Evolutionary conservation across 441 rosid genomes (phyloP), one percentile per base, ranked within the genome.

Genomic region (Croton laevigatus): DNA sequence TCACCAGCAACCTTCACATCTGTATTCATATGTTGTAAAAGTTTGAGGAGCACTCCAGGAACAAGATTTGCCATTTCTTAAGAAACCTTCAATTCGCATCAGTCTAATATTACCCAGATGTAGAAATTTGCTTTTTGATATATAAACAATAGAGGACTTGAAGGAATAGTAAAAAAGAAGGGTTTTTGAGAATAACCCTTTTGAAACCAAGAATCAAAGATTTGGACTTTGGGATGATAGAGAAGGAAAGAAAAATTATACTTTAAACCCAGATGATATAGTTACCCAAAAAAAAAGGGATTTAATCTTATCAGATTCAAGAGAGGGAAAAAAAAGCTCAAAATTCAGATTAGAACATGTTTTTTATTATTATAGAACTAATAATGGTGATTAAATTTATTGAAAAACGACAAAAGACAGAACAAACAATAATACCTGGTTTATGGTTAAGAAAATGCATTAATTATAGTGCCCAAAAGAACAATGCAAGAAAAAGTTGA

Each of bases 1-100:
- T 96, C 99, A 49, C 98, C 98, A 40, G 89, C 89, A 75, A 93
- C 91, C 76, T 93, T 96, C 70, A 93, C 90, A 83, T 93, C 94
- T 17, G 94, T 89, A 84, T 90, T 88, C 96, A 96, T 91, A 72
- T 93, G 97, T 61, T 91, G 96, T 66, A 96, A 82, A 66, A 96
- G 98, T 87, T 95, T 95, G 74, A 95, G 90, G 8, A 95, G 88
- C 19, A 95, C 96, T 13, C 99, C 98, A 16, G 99, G 98, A 20
- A 91, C 91, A 74, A 93, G 95, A 86, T 80, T 93, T 76, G 93
- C 97, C 98, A 95, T 93, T 78, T 70, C 59, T 73, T 67, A 32
- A 59, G 48, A 72, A 36, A 52, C 73, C 73, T 42, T 68, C 84
- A 79, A 78, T 65, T 81, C 71, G 80, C 79, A 87, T 86, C 76